These are phyloP conservation scores for Litsea cubeba DNA, from an alignment of 164 flowering plant species.

Conservation along the genomic window DNA sequence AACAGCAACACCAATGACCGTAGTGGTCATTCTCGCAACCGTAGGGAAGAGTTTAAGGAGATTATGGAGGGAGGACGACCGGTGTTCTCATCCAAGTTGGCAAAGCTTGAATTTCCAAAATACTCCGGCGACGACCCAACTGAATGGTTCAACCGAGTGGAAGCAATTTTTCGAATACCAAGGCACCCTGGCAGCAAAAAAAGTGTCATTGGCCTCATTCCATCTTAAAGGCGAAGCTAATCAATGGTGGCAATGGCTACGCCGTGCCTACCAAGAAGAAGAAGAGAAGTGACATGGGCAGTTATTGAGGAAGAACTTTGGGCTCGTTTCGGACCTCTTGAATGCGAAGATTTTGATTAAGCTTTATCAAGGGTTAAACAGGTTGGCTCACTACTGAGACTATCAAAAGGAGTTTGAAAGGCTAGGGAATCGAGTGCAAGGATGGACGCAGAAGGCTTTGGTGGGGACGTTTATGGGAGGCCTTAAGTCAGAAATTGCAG, in stretches of 20 bases:
- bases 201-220: background rate
- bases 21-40: background rate
- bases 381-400: too few species aligned
- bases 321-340: background rate
- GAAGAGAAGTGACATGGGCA: background rate
- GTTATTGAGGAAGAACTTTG: background rate
- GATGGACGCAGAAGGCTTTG: background rate
- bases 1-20: background rate
- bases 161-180: slow-evolving; percentile 5
- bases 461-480: background rate
- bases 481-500: background rate
- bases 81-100: slow-evolving; percentile 11
- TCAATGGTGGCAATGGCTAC: slow-evolving; percentile 6
- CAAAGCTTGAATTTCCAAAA: slow-evolving; percentile 6
- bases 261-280: background rate
- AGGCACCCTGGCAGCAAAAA: background rate
- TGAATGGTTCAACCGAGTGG: background rate
- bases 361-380: too few species aligned
- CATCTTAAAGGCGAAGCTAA: background rate
- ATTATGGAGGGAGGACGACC: background rate
- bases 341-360: background rate
- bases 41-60: background rate
- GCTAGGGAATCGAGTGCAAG: too few species aligned
- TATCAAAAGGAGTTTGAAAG: too few species aligned
- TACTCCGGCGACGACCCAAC: slow-evolving; percentile 12